phyloP scores from a whole-genome alignment of 192 early-diverging fungal species.

The Diversispora eburnea region DNA sequence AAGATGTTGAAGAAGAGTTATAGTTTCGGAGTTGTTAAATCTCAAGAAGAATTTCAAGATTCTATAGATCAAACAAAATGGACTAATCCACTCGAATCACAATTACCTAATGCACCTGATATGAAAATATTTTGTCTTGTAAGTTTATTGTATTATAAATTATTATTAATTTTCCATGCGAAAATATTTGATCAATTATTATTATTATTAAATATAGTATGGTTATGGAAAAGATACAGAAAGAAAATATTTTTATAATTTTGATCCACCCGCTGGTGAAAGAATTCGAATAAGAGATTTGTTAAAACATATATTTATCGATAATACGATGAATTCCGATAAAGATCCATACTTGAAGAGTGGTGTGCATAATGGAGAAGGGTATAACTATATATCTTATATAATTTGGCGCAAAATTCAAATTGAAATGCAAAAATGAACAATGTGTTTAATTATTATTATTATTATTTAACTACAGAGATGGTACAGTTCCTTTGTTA shows the following conservation, averaged over 20 bases:
- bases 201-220: slow-evolving; percentile 38
- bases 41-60: slow-evolving; percentile 55
- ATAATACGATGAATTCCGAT: slow-evolving; percentile 50
- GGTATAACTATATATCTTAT: slow-evolving; percentile 36
- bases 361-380: slow-evolving; percentile 65
- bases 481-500: slow-evolving; percentile 84
- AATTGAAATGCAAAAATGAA: background rate
- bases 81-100: slow-evolving; percentile 77
- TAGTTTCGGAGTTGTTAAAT: slow-evolving; percentile 60
- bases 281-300: slow-evolving; percentile 11
- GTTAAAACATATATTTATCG: slow-evolving; percentile 45
- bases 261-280: slow-evolving; percentile 31
- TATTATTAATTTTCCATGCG: slow-evolving; percentile 42
- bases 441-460: background rate
- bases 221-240: slow-evolving; percentile 78
- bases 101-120: slow-evolving; percentile 62
- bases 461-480: slow-evolving; percentile 47
- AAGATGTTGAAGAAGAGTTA: slow-evolving; percentile 56
- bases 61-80: slow-evolving; percentile 62
- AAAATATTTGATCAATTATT: slow-evolving; percentile 58
- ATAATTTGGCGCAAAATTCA: background rate
- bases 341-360: slow-evolving; percentile 56
- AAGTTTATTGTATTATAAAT: too few species aligned
- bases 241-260: slow-evolving; percentile 74
- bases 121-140: slow-evolving; percentile 75